These are phyloP conservation scores for Tuber borchii DNA, from an alignment of 495 filamentous ascomycete species.

Conservation along the genomic window DNA sequence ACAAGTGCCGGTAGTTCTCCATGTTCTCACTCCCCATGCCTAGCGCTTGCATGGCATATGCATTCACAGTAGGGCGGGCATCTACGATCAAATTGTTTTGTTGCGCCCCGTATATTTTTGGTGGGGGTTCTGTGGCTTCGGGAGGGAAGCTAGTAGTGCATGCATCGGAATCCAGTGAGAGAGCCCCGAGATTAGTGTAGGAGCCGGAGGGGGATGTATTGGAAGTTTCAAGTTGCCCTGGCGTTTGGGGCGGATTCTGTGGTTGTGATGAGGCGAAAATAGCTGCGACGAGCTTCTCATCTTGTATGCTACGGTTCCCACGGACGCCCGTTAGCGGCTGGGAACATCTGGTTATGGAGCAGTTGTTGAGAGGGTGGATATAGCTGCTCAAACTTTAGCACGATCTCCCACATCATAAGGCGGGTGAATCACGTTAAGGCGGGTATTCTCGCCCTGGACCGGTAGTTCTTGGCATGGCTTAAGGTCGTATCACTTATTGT, in stretches of 20 bases:
- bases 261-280: conserved; percentile 60
- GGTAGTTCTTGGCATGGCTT: conserved; percentile 84
- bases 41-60: conserved; percentile 88
- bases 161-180: conserved; percentile 4
- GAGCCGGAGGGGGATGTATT: conserved; percentile 37
- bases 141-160: conserved; percentile 8
- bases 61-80: conserved; percentile 91
- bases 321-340: conserved; percentile 85
- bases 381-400: conserved; percentile 49
- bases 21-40: conserved; percentile 95
- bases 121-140: conserved; percentile 7
- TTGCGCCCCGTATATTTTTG: conserved; percentile 76
- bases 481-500: conserved; percentile 92
- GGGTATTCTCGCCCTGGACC: conserved; percentile 81
- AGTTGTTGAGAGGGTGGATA: conserved; percentile 92
- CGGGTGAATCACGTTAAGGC: conserved; percentile 83
- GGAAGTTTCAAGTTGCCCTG: conserved; percentile 29
- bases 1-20: conserved; percentile 87
- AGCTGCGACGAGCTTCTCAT: conserved; percentile 85
- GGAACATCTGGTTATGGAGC: conserved; percentile 89
- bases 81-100: conserved; percentile 95
- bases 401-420: neutral
- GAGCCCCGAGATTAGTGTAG: conserved; percentile 25
- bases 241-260: conserved; percentile 39
- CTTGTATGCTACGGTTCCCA: conserved; percentile 85